These are phyloP conservation scores for Acacia melanoxylon DNA, from an alignment of 306 rosid genomes.

Conservation along the genomic window DNA sequence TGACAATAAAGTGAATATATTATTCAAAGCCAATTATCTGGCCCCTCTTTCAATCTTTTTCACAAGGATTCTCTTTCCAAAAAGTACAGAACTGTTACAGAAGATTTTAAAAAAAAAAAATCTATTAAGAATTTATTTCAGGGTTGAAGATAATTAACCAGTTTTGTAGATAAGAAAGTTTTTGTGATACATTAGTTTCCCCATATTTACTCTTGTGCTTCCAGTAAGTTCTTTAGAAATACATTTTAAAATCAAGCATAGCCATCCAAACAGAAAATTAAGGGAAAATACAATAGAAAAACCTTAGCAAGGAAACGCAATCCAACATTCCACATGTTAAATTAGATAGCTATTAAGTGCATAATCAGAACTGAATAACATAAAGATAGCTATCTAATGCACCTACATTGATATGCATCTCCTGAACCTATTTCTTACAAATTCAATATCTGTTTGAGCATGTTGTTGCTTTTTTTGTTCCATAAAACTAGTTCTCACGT, in stretches of 20 bases:
- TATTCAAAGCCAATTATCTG: background rate
- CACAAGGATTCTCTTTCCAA: background rate
- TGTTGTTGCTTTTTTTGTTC: background rate
- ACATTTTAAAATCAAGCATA: constrained; percentile 3
- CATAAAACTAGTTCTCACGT: background rate
- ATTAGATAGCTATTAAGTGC: constrained; percentile 6
- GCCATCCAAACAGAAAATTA: background rate
- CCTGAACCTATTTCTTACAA: background rate
- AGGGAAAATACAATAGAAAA: background rate
- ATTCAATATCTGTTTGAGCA: background rate
- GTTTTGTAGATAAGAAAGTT: constrained; percentile 17
- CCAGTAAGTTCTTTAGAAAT: background rate
- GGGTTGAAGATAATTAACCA: background rate
- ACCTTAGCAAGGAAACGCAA: background rate
- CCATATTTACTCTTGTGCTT: background rate
- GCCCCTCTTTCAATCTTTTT: constrained; percentile 5
- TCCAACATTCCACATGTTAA: background rate
- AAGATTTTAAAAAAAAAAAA: background rate
- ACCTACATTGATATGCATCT: background rate
- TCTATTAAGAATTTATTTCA: background rate
- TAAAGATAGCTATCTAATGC: background rate
- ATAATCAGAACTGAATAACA: background rate
- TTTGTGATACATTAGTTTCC: background rate
- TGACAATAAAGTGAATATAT: constrained; percentile 3
- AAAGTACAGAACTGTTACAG: constrained; percentile 6